Conservation (phyloP, 169 alveolate species). For the Plasmodium coatneyi region DNA sequence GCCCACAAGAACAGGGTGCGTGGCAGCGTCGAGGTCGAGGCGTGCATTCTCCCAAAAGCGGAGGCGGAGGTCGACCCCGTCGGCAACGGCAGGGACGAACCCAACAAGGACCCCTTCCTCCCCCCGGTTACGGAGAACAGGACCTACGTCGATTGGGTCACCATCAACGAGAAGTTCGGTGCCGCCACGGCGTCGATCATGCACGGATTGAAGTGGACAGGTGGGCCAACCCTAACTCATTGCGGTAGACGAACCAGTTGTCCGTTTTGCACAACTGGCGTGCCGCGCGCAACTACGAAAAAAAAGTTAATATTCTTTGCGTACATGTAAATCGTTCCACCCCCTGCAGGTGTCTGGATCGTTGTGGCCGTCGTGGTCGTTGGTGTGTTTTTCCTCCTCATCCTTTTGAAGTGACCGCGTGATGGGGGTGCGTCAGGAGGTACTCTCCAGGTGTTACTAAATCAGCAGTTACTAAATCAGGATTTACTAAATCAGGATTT, state of each 20-base stretch:
- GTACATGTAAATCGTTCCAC: background rate
- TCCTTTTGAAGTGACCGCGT: slow-evolving; percentile 26
- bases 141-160: slow-evolving; percentile 92
- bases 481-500: too few relatives aligned
- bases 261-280: background rate
- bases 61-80: slow-evolving; percentile 91
- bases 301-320: background rate
- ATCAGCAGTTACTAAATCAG: too few relatives aligned
- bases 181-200: slow-evolving; percentile 86
- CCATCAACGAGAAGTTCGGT: slow-evolving; percentile 86
- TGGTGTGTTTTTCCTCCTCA: slow-evolving; percentile 49
- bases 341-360: slow-evolving; percentile 61
- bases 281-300: background rate
- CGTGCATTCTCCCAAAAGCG: slow-evolving; percentile 84
- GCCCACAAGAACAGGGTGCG: slow-evolving; percentile 85
- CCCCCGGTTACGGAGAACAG: slow-evolving; percentile 91
- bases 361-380: slow-evolving; percentile 42
- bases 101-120: slow-evolving; percentile 90
- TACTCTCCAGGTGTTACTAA: too few relatives aligned
- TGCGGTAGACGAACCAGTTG: background rate
- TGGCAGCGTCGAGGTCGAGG: slow-evolving; percentile 91
- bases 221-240: background rate
- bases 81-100: slow-evolving; percentile 93
- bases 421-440: background rate
- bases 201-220: slow-evolving; percentile 85